Percentiles rank a stretch among this genome's conserved stretches.
Evolutionary conservation across 2,329 filamentous ascomycete genomes (phyloP).

Genomic region (Penicillium sp.): DNA sequence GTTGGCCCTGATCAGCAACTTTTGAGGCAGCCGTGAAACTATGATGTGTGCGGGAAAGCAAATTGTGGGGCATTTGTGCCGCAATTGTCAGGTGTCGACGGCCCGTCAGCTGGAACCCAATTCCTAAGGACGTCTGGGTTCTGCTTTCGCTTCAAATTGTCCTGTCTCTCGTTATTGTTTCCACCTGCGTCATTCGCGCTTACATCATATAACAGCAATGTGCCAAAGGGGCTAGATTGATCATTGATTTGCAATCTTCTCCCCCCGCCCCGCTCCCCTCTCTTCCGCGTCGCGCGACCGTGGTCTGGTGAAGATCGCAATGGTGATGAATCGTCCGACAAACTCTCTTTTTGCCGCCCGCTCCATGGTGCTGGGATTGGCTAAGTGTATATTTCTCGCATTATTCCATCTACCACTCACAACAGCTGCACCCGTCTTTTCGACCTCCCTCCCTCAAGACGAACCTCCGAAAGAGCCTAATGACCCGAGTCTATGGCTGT

Average conservation of each 20-base stretch:
- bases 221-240: neutral
- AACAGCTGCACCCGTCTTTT: slow-evolving; percentile 38
- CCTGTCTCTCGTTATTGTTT: neutral
- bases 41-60: too few species aligned
- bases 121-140: neutral
- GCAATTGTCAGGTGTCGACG: neutral
- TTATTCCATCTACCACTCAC: slow-evolving; percentile 41
- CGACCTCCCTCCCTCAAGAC: slow-evolving; percentile 18
- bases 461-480: slow-evolving; percentile 54
- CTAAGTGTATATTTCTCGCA: slow-evolving; percentile 42
- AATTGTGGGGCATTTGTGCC: neutral
- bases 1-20: too few species aligned
- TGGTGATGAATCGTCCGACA: slow-evolving; percentile 3
- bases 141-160: neutral
- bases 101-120: neutral
- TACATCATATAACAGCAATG: neutral
- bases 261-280: neutral
- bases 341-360: slow-evolving; percentile 30
- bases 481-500: slow-evolving; percentile 74
- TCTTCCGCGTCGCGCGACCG: neutral
- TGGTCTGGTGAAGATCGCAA: neutral
- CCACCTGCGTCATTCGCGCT: neutral
- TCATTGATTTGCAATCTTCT: neutral
- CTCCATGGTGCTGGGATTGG: slow-evolving; percentile 42
- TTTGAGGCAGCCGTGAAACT: too few species aligned